Base-by-base conservation (phyloP, 1,284 basidiomycete genomes). In the Leccinum colubrinum region DNA sequence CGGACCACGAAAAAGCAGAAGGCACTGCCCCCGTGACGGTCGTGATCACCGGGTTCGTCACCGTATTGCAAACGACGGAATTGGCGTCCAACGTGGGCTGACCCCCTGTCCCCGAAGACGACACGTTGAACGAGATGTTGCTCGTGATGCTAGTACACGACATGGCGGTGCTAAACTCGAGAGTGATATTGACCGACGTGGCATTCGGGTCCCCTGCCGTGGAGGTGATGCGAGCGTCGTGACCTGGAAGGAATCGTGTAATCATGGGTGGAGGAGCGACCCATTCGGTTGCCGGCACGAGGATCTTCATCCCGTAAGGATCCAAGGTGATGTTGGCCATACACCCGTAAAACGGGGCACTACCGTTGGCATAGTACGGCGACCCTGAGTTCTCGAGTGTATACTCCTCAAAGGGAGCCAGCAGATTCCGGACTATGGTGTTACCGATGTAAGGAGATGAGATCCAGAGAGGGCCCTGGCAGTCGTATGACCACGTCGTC, bases 381-480 rank as follows among this genome's bases (percentile, higher is more conserved):
- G 82, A 81, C 15, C 78, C 73, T 1, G 93, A 94, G 54, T 86
- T 80, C 58, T 81, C 69, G 35, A 96, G 85, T 0, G 77, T 81
- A 72, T 90, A 86, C n/a, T 72, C 81, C 71, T 97, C 94, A 74
- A 88, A 96, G 1, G 94, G 94, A 59, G 86, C 84, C 65, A 97
- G 83, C 46, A 96, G 75, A 72, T 96, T 97, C 66, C 79, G 81
- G 14, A 97, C 83, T 1, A 70, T 77, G 3, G 78, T 83, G 12
- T 85, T 85, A 7, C 84, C 82, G 53, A 74, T 66, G 75, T 83
- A 95, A 0, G 94, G 94, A 0, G 92, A 83, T 0, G 88, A 88
- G 58, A 94, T 93, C 87, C 90, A 91, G n/a, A 78, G 66, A 1
- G 71, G 20, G 22, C 76, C 63, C 15, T 72, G 77, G 75, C 94